phyloP scores from a whole-genome alignment of 495 filamentous ascomycete species.

The Penicillium ochrochloron region DNA sequence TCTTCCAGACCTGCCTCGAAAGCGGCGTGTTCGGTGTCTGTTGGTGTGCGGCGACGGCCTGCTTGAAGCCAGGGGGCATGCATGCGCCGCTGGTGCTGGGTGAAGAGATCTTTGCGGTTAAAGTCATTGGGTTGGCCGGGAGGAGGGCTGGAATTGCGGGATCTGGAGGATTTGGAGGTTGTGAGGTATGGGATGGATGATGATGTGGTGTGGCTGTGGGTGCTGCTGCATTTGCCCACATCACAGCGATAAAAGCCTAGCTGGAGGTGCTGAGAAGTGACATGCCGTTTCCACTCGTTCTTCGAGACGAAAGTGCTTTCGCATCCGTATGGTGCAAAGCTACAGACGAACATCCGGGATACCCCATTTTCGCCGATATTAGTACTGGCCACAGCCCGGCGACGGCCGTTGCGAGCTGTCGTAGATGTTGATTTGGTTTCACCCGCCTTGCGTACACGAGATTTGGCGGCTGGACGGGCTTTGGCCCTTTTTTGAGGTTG shows the following conservation, averaged over 20 bases:
- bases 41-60: constrained; percentile 37
- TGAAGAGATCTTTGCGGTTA: constrained; percentile 93
- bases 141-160: constrained; percentile 5
- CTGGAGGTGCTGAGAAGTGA: constrained; percentile 78
- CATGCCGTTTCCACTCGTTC: constrained; percentile 97
- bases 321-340: constrained; percentile 84
- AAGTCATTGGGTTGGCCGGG: constrained; percentile 63
- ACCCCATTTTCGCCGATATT: constrained; percentile 36
- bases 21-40: constrained; percentile 40
- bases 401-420: constrained; percentile 18
- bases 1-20: constrained; percentile 37
- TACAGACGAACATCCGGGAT: constrained; percentile 75
- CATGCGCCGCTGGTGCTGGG: constrained; percentile 93
- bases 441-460: constrained; percentile 16
- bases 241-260: constrained; percentile 82
- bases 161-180: constrained; percentile 18
- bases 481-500: constrained; percentile 12
- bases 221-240: constrained; percentile 64
- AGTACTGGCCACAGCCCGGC: constrained; percentile 8
- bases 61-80: constrained; percentile 59
- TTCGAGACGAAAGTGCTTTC: constrained; percentile 84
- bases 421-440: constrained; percentile 15
- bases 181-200: not conserved
- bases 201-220: constrained; percentile 16
- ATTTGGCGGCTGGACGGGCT: constrained; percentile 6